Evolutionary conservation across 2,329 filamentous ascomycete genomes (phyloP).

Genomic region (Exophiala viscosa): DNA sequence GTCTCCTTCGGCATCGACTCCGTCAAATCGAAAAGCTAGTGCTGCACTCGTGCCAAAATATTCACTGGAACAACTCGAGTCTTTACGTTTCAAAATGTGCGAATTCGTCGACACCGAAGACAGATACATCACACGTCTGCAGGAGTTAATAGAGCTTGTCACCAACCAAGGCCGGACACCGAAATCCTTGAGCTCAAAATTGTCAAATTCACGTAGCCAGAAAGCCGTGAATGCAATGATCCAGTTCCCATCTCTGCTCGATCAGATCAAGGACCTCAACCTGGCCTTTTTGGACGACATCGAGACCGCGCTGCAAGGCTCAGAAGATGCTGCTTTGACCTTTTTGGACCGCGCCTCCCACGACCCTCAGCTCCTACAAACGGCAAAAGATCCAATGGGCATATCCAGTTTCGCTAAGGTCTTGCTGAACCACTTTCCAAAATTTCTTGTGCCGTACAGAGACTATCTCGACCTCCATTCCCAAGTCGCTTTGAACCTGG

Average conservation of each 20-base stretch:
- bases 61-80: slow-evolving; percentile 83
- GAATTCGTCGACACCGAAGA: slow-evolving; percentile 93
- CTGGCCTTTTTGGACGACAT: slow-evolving; percentile 74
- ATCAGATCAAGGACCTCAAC: slow-evolving; percentile 78
- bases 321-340: slow-evolving; percentile 78
- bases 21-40: slow-evolving; percentile 60
- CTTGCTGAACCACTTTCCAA: slow-evolving; percentile 87
- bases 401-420: slow-evolving; percentile 73
- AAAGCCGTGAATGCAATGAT: slow-evolving; percentile 29
- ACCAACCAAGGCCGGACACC: slow-evolving; percentile 71
- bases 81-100: slow-evolving; percentile 79
- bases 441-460: slow-evolving; percentile 85
- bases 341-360: slow-evolving; percentile 31
- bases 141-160: slow-evolving; percentile 75
- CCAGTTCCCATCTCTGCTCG: slow-evolving; percentile 72
- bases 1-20: slow-evolving; percentile 24
- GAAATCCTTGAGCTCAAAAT: slow-evolving; percentile 64
- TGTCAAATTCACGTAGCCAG: slow-evolving; percentile 38
- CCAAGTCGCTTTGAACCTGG: slow-evolving; percentile 77
- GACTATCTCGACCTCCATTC: slow-evolving; percentile 91
- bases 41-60: slow-evolving; percentile 79
- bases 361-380: slow-evolving; percentile 46
- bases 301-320: slow-evolving; percentile 72
- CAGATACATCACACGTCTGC: slow-evolving; percentile 83
- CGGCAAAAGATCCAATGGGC: slow-evolving; percentile 70